Evolutionary conservation across 345 rosid genomes (phyloP).

Genomic region (Sonneratia alba): DNA sequence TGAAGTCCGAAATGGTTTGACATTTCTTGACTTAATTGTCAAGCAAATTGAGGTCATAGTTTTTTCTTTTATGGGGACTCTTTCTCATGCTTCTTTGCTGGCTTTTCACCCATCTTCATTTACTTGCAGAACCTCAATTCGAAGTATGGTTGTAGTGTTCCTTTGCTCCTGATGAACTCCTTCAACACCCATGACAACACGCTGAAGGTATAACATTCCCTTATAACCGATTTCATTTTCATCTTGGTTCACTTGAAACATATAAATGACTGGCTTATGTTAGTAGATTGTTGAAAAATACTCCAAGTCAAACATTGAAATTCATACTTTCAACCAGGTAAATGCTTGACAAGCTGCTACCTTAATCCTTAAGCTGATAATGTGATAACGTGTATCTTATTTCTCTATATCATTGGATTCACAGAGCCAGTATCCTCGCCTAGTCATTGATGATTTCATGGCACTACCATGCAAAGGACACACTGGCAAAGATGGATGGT

Average conservation of each 20-base stretch:
- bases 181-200: slow-evolving; percentile 98
- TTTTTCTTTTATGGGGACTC: neutral
- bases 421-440: slow-evolving; percentile 97
- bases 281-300: slow-evolving; percentile 80
- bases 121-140: slow-evolving; percentile 63
- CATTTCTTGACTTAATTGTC: slow-evolving; percentile 94
- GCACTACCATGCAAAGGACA: slow-evolving; percentile 89
- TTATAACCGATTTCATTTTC: neutral
- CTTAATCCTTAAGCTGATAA: too few species aligned
- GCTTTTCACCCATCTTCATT: neutral
- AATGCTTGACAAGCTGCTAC: too few species aligned
- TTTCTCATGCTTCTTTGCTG: neutral
- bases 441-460: slow-evolving; percentile 65
- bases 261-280: slow-evolving; percentile 8
- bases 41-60: slow-evolving; percentile 81
- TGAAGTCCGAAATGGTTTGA: slow-evolving; percentile 90
- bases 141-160: slow-evolving; percentile 85
- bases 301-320: slow-evolving; percentile 59
- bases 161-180: slow-evolving; percentile 95
- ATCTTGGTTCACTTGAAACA: neutral
- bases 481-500: slow-evolving; percentile 95
- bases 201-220: slow-evolving; percentile 42
- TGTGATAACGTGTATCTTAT: too few species aligned
- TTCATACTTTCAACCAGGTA: slow-evolving; percentile 97
- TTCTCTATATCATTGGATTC: neutral